These are phyloP conservation scores for Cyathus striatus DNA, from an alignment of 768 basidiomycete species.

Conservation along the genomic window DNA sequence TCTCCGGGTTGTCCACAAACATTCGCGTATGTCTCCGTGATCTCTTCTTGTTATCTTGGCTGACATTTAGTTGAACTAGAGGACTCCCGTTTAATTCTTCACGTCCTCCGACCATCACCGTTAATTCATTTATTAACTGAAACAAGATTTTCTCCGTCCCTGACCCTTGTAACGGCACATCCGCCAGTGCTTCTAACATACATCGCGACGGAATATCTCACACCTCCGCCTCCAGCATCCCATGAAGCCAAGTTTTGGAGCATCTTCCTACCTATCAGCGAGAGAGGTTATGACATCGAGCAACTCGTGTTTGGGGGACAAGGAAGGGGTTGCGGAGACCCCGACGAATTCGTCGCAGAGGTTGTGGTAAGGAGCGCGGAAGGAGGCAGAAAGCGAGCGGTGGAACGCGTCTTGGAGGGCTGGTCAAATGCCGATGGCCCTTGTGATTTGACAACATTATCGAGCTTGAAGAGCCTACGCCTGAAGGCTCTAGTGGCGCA, in stretches of 20 bases:
- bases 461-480: constrained; percentile 45
- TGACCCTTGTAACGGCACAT: constrained; percentile 63
- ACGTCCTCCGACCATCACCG: constrained; percentile 42
- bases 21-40: too few relatives aligned
- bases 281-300: constrained; percentile 54
- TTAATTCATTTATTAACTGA: constrained; percentile 53
- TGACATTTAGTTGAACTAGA: too few relatives aligned
- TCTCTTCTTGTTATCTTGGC: too few relatives aligned
- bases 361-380: constrained; percentile 44
- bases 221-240: constrained; percentile 62
- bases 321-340: constrained; percentile 44
- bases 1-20: too few relatives aligned
- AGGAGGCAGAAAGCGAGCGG: constrained; percentile 43
- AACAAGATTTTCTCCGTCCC: constrained; percentile 58
- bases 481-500: constrained; percentile 13
- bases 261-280: constrained; percentile 67
- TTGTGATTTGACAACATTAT: constrained; percentile 46
- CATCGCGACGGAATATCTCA: constrained; percentile 66
- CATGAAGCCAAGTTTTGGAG: constrained; percentile 74
- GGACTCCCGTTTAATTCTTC: constrained; percentile 57
- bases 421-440: constrained; percentile 41
- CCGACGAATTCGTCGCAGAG: constrained; percentile 57
- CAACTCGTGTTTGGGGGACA: constrained; percentile 51
- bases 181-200: constrained; percentile 65
- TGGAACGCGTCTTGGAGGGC: constrained; percentile 61